Base-by-base conservation (phyloP, 768 basidiomycete genomes). In the Pleurotus salmoneostramineus region DNA sequence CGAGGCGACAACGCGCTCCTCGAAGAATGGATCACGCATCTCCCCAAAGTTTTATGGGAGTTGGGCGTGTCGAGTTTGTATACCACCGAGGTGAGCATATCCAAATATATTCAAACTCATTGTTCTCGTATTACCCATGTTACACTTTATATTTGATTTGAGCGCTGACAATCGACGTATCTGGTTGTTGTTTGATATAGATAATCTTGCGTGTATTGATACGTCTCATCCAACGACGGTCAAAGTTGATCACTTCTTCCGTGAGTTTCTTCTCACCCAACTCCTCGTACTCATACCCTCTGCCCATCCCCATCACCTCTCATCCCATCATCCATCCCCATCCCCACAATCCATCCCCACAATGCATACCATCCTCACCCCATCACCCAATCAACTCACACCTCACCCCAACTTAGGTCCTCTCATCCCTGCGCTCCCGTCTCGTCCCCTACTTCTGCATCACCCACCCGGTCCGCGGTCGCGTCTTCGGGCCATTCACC, bases 1-100 rank as follows among this genome's bases (percentile, higher is more conserved):
- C 58, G 63, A 6, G 64, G 65, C 49, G 55, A 62, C 48, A 66
- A 63, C 50, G 62, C 63, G 34, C 75, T 71, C 52, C 69, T 88
- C 40, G 72, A 77, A 51, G 79, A 79, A 17, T 97, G 95, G 93
- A 62, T 93, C 14, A 68, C 79, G 31, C 84, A 89, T 61, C 78
- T 97, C 45, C 93, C 95, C 0, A 88, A 84, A 70, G 78, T 80
- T 5, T 74, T 98, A 3, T 98, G 95, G 95, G 95, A 98, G 69
- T 69, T 89, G 7, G 88, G 88, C 3, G 71, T 70, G 7, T 80
- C 70, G 55, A 82, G 91, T 66, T 66, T 80, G 14, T 62, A 69
- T 1, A 72, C 80, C 3, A 85, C 87, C 0, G 84, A 91, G 80
- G 93, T 90, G 51, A 62, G 76, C 52, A 21, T 27, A 27, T 27